Percentiles rank a stretch among this genome's conserved stretches.
Evolutionary conservation across 2,329 filamentous ascomycete genomes (phyloP).

Genomic region (Teratosphaeria destructans): DNA sequence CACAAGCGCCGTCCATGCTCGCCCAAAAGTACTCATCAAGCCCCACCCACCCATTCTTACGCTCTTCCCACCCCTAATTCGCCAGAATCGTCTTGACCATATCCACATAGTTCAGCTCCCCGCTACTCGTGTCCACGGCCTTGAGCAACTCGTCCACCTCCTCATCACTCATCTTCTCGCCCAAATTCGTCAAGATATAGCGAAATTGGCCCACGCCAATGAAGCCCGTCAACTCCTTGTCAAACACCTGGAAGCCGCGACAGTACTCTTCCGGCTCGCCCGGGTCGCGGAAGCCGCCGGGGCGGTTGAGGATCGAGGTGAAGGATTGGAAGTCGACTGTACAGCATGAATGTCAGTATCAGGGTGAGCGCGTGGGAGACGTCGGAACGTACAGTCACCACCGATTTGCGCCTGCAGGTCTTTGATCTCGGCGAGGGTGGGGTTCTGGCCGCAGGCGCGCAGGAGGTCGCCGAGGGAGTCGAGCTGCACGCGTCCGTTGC

Average conservation of each 20-base stretch:
- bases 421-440: conserved; percentile 81
- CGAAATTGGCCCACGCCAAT: conserved; percentile 96
- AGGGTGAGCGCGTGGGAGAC: not conserved
- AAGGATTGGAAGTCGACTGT: conserved; percentile 97
- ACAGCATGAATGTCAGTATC: not conserved
- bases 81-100: conserved; percentile 32
- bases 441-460: conserved; percentile 95
- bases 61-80: conserved; percentile 15
- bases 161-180: conserved; percentile 98
- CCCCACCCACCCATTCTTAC: no score
- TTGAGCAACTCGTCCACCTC: conserved; percentile 98
- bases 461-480: conserved; percentile 86
- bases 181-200: conserved; percentile 92
- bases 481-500: conserved; percentile 80
- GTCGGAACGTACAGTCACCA: conserved; percentile 60
- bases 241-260: conserved; percentile 96
- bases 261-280: conserved; percentile 98
- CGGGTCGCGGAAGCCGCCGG: conserved; percentile 94
- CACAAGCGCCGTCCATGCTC: not conserved
- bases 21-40: not conserved
- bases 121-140: conserved; percentile 89
- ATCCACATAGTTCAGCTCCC: conserved; percentile 92
- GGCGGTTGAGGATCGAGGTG: conserved; percentile 90
- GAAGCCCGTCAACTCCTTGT: conserved; percentile 97
- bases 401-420: conserved; percentile 87